Base-by-base conservation (phyloP, 305 asterid species). In the Plantago rigida region DNA sequence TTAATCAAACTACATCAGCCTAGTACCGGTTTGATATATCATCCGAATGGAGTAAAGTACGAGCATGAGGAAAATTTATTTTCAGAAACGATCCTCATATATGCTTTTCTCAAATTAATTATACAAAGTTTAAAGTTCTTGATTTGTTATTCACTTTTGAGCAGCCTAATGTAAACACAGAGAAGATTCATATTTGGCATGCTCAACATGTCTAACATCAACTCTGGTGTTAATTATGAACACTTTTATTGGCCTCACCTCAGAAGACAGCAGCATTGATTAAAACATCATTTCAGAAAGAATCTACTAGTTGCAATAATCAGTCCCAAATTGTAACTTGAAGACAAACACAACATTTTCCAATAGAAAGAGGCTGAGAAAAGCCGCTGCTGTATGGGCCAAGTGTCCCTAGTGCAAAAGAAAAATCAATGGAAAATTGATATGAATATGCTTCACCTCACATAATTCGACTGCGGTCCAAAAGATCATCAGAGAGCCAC, bases 351-450 rank as follows among this genome's bases (percentile, higher is more conserved):
- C 57, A 2, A 51, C 10, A 17, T 51, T 8, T 50, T 51, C 57
- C 31, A 51, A 0, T 24, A 9, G 7, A 22, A 51, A 51, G 29
- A 22, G 34, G 56, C 56, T 51, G 13, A 22, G 56, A 51, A 29
- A 51, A 22, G 12, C 56, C n/a, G 2, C 29, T 17, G 34, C 29
- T 17, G 34, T 51, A 51, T 22, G 57, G 13, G 14, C 57, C 39
- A 51, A 22, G n/a, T 51, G 57, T 22, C 57, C 9, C 31, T 51
- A 51, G 57, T 22, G 57, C 57, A 51, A 51, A 51, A 41, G 26
- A 31, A 39, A 51, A 51, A 51, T 51, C 57, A 11, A 1, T 41
- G 46, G 46, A 2, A 41, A 41, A 7, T 41, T 41, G 3, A 9
- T 41, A 11, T 41, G 46, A 41, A 41, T 41, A 9, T 3, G 10